These are phyloP conservation scores for Phyllosticta ampelicida DNA, from an alignment of 2,329 filamentous ascomycete species.

Conservation along the genomic window DNA sequence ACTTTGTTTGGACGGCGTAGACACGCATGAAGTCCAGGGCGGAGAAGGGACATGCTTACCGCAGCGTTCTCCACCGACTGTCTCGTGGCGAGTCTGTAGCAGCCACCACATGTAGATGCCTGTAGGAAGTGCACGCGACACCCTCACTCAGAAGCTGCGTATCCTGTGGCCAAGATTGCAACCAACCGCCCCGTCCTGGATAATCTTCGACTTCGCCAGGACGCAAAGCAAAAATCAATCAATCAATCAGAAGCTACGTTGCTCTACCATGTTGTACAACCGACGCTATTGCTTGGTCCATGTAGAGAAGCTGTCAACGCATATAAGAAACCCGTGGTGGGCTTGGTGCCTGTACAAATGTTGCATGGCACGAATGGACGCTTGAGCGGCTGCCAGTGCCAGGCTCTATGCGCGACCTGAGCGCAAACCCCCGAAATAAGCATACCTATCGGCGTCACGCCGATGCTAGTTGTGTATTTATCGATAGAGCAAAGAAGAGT, in stretches of 20 bases:
- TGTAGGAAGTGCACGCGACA: not conserved
- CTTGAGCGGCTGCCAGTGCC: constrained; percentile 4
- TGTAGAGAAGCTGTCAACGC: constrained; percentile 4
- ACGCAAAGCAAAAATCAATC: no score
- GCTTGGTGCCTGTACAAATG: not conserved
- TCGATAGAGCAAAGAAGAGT: not conserved
- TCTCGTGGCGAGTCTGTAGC: not conserved
- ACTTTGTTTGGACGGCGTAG: not conserved
- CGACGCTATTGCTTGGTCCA: not conserved
- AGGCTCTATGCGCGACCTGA: not conserved
- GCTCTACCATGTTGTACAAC: constrained; percentile 4
- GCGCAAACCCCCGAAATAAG: not conserved
- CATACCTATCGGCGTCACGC: not conserved
- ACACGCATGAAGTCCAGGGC: not conserved
- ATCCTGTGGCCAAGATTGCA: no score
- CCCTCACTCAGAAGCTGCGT: not conserved
- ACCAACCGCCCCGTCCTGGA: no score
- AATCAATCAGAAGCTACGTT: constrained; percentile 5
- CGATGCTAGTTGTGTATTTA: not conserved
- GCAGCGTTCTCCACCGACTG: no score
- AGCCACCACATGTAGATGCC: constrained; percentile 1
- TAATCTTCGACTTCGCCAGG: no score
- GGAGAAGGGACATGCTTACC: not conserved
- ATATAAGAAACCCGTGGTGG: not conserved
- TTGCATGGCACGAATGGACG: constrained; percentile 1